Conservation (phyloP, 2,329 filamentous ascomycete genomes). For the Stagonosporopsis cucurbitacearum region DNA sequence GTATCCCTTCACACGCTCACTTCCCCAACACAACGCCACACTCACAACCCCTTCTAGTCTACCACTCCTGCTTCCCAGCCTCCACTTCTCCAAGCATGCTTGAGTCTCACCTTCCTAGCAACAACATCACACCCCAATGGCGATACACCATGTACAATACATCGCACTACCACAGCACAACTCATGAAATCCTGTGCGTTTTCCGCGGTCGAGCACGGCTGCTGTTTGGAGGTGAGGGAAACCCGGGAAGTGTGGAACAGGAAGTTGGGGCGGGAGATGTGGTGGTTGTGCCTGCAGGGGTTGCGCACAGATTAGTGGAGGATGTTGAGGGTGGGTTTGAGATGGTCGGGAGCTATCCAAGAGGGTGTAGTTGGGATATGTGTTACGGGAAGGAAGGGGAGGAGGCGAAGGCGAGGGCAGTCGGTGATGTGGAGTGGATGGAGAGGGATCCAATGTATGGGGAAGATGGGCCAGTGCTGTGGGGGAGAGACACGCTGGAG, state of each 20-base stretch:
- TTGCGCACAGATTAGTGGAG: slow-evolving; percentile 67
- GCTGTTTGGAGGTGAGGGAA: slow-evolving; percentile 71
- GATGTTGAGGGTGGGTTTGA: slow-evolving; percentile 64
- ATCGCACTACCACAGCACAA: slow-evolving; percentile 71
- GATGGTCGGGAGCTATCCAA: slow-evolving; percentile 73
- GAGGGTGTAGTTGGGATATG: slow-evolving; percentile 70
- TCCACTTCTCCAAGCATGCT: slow-evolving; percentile 57
- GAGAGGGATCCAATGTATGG: slow-evolving; percentile 61
- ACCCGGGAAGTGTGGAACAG: slow-evolving; percentile 63
- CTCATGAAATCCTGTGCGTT: slow-evolving; percentile 71
- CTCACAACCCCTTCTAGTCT: slow-evolving; percentile 69
- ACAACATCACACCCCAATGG: slow-evolving; percentile 68
- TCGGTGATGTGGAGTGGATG: slow-evolving; percentile 63
- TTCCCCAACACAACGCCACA: slow-evolving; percentile 71
- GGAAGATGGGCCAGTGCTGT: slow-evolving; percentile 33
- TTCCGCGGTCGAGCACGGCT: slow-evolving; percentile 64
- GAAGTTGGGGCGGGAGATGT: slow-evolving; percentile 66
- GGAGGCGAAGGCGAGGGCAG: slow-evolving; percentile 58
- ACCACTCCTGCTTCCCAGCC: slow-evolving; percentile 64
- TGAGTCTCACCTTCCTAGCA: slow-evolving; percentile 60
- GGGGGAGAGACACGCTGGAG: slow-evolving; percentile 30
- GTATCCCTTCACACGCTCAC: slow-evolving; percentile 63
- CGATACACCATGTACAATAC: slow-evolving; percentile 71
- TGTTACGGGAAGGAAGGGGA: slow-evolving; percentile 67
- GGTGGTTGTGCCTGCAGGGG: slow-evolving; percentile 69